Base-by-base conservation (phyloP, 2,329 filamentous ascomycete genomes). In the Onygena corvina region DNA sequence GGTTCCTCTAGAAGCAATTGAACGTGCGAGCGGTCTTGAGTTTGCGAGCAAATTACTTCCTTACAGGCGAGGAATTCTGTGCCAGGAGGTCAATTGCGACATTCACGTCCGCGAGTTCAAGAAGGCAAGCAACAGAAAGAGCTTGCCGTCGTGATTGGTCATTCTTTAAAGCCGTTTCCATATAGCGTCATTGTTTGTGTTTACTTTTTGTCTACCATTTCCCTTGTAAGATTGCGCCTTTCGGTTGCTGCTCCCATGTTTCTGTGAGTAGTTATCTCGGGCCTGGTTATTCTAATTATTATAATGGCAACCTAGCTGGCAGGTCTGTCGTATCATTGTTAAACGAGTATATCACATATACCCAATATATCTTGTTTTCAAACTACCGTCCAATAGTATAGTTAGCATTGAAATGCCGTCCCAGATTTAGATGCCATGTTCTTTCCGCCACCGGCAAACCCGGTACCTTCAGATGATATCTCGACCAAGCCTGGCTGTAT, bases 1-100 rank as follows among this genome's bases (percentile, higher is more conserved):
- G 73, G 92, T 96, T 21, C 90, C 92, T 0, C 64, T 98, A 31
- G 90, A 96, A 73, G 84, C 83, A 7, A 81, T 98, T 30, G 92
- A 98, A 76, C 77, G 88, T 55, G 90, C 92, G 1, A 89, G 84
- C 56, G 92, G 92, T 3, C 71, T 98, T 59, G 88, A 95, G 64
- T 98, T 98, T 68, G 86, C 86, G 23, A 74, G 76, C 16, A 84
- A 90, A 70, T 69, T 98, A 62, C 84, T 88, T 4, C 65, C 74
- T 2, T 73, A 80, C 60, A 77, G 89, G 58, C 76, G 86, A 61
- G 88, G 80, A 70, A 77, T 83, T 53, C 72, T 98, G 48, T 98
- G 92, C 67, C 75, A 85, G 56, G 90, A 98, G 62, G 77, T 88
- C n/a, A 77, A 74, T 54, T 98, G 92, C 67, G 78, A 84, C 4